phyloP scores from a whole-genome alignment of 2,329 filamentous ascomycete species.

The Aureobasidium sp. region DNA sequence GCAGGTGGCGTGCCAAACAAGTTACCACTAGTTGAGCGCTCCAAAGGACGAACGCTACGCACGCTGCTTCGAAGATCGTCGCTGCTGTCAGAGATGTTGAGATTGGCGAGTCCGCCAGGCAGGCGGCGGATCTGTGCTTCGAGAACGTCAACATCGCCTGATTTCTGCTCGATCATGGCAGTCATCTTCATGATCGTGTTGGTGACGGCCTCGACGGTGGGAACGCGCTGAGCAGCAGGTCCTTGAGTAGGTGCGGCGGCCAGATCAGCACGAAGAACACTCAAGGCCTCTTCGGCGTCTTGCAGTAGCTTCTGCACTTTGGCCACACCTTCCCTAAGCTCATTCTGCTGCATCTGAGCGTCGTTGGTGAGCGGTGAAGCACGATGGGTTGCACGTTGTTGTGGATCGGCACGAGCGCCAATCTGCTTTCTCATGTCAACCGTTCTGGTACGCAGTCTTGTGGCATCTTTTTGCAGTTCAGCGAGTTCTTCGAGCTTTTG shows the following conservation, averaged over 20 bases:
- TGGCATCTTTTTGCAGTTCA: conserved; percentile 60
- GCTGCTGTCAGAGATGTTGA: conserved; percentile 21
- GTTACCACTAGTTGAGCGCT: conserved; percentile 20
- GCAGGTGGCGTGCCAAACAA: conserved; percentile 30
- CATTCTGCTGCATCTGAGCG: conserved; percentile 72
- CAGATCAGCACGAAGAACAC: conserved; percentile 69
- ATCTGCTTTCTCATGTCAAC: conserved; percentile 73
- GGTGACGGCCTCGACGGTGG: conserved; percentile 85
- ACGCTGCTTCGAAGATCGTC: conserved; percentile 26
- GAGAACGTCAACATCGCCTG: conserved; percentile 80
- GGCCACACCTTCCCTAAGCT: conserved; percentile 68
- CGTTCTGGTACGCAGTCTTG: conserved; percentile 63
- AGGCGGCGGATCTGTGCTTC: conserved; percentile 78
- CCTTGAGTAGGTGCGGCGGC: conserved; percentile 45
- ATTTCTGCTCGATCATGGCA: conserved; percentile 80
- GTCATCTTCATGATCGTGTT: conserved; percentile 92
- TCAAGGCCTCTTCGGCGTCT: conserved; percentile 71
- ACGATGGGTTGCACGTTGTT: conserved; percentile 54
- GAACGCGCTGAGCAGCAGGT: conserved; percentile 44
- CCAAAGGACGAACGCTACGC: conserved; percentile 20
- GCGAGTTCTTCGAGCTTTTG: conserved; percentile 60
- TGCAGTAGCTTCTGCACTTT: conserved; percentile 64
- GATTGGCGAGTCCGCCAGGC: conserved; percentile 23
- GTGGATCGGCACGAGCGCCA: conserved; percentile 57
- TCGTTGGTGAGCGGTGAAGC: conserved; percentile 74